Percentiles rank a stretch among this genome's conserved stretches.
These are phyloP conservation scores for Porogramme epimiltina DNA, from an alignment of 1,284 basidiomycete species.

Conservation along the genomic window DNA sequence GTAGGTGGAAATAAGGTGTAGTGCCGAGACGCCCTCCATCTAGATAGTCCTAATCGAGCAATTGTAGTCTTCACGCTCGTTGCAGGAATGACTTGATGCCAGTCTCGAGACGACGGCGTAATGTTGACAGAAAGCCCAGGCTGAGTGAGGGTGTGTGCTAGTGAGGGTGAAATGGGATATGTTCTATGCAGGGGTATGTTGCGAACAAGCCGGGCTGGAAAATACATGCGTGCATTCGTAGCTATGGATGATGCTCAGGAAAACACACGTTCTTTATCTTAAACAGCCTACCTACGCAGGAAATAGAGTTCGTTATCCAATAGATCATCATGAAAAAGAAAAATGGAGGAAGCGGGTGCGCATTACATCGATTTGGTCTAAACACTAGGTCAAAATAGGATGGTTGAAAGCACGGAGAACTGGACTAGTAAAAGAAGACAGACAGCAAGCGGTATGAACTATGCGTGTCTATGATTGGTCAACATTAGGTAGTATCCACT, in stretches of 20 bases:
- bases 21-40: neutral
- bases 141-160: no score
- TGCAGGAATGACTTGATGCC: no score
- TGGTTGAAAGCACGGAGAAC: slow-evolving; percentile 17
- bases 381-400: slow-evolving; percentile 8
- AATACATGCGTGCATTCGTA: neutral
- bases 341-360: neutral
- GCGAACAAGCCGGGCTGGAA: no score
- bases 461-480: neutral
- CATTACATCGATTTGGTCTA: slow-evolving; percentile 21
- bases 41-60: neutral
- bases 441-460: slow-evolving; percentile 1
- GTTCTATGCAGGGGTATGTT: no score
- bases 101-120: no score
- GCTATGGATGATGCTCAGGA: neutral
- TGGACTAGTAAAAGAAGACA: neutral
- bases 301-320: neutral
- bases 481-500: neutral
- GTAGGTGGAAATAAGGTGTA: neutral
- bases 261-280: neutral
- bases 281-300: neutral
- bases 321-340: neutral
- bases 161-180: no score
- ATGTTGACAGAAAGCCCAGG: neutral
- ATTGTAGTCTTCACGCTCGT: no score